A percentile compares a stretch with the other conserved stretches of the same genome.
Conservation (phyloP, 768 basidiomycete genomes). For the Lentinula sp. region DNA sequence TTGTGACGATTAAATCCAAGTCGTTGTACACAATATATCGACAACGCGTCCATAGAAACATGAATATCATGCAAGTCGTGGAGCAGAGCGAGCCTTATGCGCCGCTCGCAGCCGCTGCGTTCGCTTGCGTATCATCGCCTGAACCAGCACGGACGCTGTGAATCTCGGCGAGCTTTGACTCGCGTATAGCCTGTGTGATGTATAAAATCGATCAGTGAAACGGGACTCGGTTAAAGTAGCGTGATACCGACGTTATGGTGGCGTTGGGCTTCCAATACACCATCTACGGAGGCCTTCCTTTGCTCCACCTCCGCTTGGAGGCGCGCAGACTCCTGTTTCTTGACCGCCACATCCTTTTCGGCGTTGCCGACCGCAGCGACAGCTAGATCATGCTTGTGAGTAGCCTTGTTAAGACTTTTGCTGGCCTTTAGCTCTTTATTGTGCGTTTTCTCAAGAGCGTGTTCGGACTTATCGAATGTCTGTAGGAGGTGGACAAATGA, state of each 20-base stretch:
- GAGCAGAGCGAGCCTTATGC: too few relatives aligned
- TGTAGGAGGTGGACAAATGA: conserved; percentile 12
- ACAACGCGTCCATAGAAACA: too few relatives aligned
- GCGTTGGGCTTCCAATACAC: conserved; percentile 4
- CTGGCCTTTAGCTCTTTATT: conserved; percentile 38
- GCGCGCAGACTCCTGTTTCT: conserved; percentile 15
- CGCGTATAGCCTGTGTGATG: too few relatives aligned
- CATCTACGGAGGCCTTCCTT: not conserved
- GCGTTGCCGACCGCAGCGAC: conserved; percentile 29
- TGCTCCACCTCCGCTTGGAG: conserved; percentile 3
- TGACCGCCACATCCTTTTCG: conserved; percentile 22
- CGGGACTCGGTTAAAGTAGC: not conserved
- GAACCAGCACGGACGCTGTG: not conserved
- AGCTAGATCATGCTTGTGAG: conserved; percentile 38
- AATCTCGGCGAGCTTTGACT: too few relatives aligned
- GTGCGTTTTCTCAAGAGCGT: conserved; percentile 33
- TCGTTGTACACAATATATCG: too few relatives aligned
- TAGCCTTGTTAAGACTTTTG: conserved; percentile 38
- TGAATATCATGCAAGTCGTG: too few relatives aligned
- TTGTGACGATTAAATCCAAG: too few relatives aligned
- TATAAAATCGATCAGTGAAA: too few relatives aligned
- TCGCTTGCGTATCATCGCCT: not conserved
- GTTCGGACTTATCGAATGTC: conserved; percentile 41
- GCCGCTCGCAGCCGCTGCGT: not conserved
- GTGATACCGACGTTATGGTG: conserved; percentile 11